phyloP scores from a whole-genome alignment of 1,139 yeast species.

The Hemisphaericaspora subhashii region DNA sequence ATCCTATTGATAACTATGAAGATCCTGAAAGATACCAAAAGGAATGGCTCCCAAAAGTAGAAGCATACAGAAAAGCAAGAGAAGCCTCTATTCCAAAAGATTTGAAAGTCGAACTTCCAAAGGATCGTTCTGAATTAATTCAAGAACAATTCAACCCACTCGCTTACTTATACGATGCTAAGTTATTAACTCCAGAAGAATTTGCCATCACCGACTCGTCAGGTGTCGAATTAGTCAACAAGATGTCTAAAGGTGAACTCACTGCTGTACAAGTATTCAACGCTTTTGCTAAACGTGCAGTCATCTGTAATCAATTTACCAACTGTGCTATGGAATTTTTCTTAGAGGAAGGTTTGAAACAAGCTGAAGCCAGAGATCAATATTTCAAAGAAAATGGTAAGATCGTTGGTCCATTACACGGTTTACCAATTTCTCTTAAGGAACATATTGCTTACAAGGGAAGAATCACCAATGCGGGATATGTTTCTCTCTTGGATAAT shows the following conservation, averaged over 20 bases:
- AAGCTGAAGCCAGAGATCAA: conserved; percentile 35
- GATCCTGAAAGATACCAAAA: conserved; percentile 33
- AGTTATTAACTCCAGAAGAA: conserved; percentile 45
- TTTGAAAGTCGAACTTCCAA: conserved; percentile 41
- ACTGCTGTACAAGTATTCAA: conserved; percentile 48
- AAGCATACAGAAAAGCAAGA: conserved; percentile 47
- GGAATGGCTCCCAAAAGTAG: conserved; percentile 51
- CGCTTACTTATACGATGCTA: conserved; percentile 41
- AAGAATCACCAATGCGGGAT: conserved; percentile 61
- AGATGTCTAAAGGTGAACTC: conserved; percentile 34
- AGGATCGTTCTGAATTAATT: conserved; percentile 39
- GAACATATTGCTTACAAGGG: conserved; percentile 67
- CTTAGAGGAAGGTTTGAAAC: conserved; percentile 34
- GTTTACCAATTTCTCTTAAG: conserved; percentile 74
- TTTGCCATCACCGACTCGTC: conserved; percentile 49
- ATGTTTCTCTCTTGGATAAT: conserved; percentile 54
- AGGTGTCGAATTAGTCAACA: conserved; percentile 33
- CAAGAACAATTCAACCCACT: conserved; percentile 46
- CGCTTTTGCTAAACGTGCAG: conserved; percentile 54
- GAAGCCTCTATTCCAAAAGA: conserved; percentile 42
- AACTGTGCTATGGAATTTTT: conserved; percentile 37
- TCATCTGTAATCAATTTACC: conserved; percentile 36
- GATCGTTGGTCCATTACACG: conserved; percentile 73
- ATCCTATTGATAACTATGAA: conserved; percentile 35
- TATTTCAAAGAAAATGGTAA: conserved; percentile 54